phyloP scores from a whole-genome alignment of 108 stramenopile genomes.

The Epithemia pelagica region DNA sequence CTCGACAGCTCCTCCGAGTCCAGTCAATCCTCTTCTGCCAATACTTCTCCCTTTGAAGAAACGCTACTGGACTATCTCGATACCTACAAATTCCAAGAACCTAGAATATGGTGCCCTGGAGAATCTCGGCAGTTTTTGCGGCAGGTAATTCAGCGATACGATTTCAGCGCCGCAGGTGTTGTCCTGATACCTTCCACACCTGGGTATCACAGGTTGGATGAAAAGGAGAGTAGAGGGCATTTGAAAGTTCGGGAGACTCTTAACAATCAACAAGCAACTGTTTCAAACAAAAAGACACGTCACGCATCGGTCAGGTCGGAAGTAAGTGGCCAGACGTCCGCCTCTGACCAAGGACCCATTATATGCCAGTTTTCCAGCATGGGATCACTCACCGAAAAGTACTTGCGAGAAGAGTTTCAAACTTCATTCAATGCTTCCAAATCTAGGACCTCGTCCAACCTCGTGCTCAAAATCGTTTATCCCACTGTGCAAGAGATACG shows the following conservation, averaged over 20 bases:
- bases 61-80: slow-evolving; percentile 53
- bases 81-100: slow-evolving; percentile 39
- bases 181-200: slow-evolving; percentile 69
- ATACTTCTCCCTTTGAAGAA: slow-evolving; percentile 48
- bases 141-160: slow-evolving; percentile 46
- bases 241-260: slow-evolving; percentile 4
- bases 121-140: slow-evolving; percentile 13
- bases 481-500: slow-evolving; percentile 64
- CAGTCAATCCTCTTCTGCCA: background rate
- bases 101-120: slow-evolving; percentile 27
- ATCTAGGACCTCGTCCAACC: background rate
- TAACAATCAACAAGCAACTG: background rate
- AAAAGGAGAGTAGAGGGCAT: slow-evolving; percentile 4
- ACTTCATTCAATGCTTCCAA: slow-evolving; percentile 3
- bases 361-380: slow-evolving; percentile 73
- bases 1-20: background rate
- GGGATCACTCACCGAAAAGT: slow-evolving; percentile 49
- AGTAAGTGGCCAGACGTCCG: background rate
- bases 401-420: slow-evolving; percentile 21
- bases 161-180: slow-evolving; percentile 56
- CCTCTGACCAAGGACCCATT: slow-evolving; percentile 7
- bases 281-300: no score
- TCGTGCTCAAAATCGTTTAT: slow-evolving; percentile 43
- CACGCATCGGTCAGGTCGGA: no score
- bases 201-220: slow-evolving; percentile 36